phyloP scores from a whole-genome alignment of 768 basidiomycete species.

The Pulveroboletus sp. region DNA sequence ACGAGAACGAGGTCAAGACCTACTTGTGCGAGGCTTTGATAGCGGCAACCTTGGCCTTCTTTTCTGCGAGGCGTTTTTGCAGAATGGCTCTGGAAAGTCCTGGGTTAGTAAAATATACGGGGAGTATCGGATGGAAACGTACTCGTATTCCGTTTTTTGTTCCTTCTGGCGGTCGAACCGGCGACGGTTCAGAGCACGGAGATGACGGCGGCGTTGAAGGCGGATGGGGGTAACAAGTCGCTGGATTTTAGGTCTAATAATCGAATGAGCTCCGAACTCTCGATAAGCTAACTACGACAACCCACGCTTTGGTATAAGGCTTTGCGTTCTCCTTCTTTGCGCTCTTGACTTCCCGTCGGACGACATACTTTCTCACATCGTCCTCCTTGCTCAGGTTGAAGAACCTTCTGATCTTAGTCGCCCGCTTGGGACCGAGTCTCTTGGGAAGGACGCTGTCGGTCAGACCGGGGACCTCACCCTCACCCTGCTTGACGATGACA shows the following conservation, averaged over 20 bases:
- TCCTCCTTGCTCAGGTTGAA: slow-evolving; percentile 98
- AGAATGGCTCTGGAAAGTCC: slow-evolving; percentile 50
- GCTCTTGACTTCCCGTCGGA: slow-evolving; percentile 85
- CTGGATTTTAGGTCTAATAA: slow-evolving; percentile 86
- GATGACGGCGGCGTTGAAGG: slow-evolving; percentile 94
- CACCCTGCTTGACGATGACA: slow-evolving; percentile 96
- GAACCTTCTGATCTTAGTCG: slow-evolving; percentile 94
- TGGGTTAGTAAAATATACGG: background rate
- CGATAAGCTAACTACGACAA: slow-evolving; percentile 14
- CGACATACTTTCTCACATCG: slow-evolving; percentile 97
- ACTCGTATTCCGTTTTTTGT: slow-evolving; percentile 93
- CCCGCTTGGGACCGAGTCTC: slow-evolving; percentile 94
- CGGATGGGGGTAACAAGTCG: slow-evolving; percentile 92
- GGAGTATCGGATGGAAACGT: slow-evolving; percentile 19
- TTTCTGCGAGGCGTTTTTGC: slow-evolving; percentile 87
- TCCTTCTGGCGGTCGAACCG: slow-evolving; percentile 90
- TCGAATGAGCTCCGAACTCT: background rate
- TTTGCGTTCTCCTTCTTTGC: slow-evolving; percentile 86
- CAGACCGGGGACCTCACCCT: slow-evolving; percentile 81
- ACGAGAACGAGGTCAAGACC: slow-evolving; percentile 8
- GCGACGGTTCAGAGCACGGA: slow-evolving; percentile 82
- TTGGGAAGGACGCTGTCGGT: slow-evolving; percentile 93
- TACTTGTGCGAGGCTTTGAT: slow-evolving; percentile 81
- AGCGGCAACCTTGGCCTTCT: slow-evolving; percentile 86
- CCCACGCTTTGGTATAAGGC: slow-evolving; percentile 95